A percentile compares a stretch with the other conserved stretches of the same genome.
Conservation (phyloP, 2,329 filamentous ascomycete species). For the Plenodomus lindquistii region DNA sequence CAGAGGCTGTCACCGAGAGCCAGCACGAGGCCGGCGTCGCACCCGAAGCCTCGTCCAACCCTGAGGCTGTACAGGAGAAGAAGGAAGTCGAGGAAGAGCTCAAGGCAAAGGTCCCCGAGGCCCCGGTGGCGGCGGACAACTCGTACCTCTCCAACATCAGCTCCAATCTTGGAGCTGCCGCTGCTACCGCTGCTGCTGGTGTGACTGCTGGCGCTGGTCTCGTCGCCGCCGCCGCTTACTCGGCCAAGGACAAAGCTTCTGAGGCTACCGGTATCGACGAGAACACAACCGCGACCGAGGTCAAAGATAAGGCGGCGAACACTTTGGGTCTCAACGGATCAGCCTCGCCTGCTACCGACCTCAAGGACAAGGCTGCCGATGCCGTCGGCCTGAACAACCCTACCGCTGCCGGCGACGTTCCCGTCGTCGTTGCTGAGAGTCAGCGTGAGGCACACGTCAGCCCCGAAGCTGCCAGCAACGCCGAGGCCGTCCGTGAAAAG, state of each 20-base stretch:
- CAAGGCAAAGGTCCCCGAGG: constrained; percentile 65
- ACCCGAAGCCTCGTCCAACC: constrained; percentile 70
- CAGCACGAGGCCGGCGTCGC: constrained; percentile 66
- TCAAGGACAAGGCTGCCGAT: constrained; percentile 38
- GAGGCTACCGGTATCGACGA: constrained; percentile 47
- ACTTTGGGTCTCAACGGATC: constrained; percentile 42
- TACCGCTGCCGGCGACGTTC: constrained; percentile 48
- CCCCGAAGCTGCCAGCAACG: constrained; percentile 67
- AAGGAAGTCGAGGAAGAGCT: constrained; percentile 71
- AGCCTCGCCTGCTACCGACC: constrained; percentile 17
- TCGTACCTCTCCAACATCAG: constrained; percentile 33
- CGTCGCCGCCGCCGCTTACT: constrained; percentile 32
- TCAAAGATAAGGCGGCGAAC: constrained; percentile 2
- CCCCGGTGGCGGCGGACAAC: constrained; percentile 33
- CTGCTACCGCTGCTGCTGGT: constrained; percentile 38
- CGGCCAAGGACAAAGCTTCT: constrained; percentile 42
- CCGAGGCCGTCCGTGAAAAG: constrained; percentile 70
- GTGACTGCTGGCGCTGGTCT: constrained; percentile 50
- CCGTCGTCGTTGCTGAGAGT: constrained; percentile 70
- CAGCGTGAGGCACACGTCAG: constrained; percentile 65
- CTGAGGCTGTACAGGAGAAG: constrained; percentile 72
- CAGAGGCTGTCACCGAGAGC: constrained; percentile 71
- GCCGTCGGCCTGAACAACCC: constrained; percentile 46
- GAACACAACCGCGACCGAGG: constrained; percentile 43
- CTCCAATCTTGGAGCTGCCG: constrained; percentile 15